Evolutionary conservation across 148 eudicot genomes (phyloP), one percentile per base, ranked within the genome.

Genomic region (Fagopyrum esculentum): DNA sequence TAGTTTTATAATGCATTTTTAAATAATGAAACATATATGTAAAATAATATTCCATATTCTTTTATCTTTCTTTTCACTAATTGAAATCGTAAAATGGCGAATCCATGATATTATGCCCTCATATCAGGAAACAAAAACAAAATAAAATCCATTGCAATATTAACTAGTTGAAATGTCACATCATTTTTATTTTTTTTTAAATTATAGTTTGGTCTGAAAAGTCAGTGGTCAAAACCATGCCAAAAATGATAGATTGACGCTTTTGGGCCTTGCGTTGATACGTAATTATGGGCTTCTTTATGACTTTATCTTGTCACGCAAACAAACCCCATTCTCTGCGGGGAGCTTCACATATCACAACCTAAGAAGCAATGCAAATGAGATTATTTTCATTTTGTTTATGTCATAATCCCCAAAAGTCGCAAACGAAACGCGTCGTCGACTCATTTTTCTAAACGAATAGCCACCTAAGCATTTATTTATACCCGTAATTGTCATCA

Each of bases 401-500:
- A 52, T 12, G 57, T 52, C 57, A 52, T 52, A 52, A 52, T 52
- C 57, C 57, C n/a, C 57, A 52, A 52, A 52, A 52, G 57, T 52
- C 57, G 15, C 15, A 52, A 52, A 5, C 6, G 3, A 52, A 52
- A 16, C 57, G 57, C 57, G 57, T 52, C 57, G 17, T 12, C 40
- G 40, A 35, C 40, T 35, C 40, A 35, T 35, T 35, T 35, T 13
- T 52, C 57, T 52, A 52, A 52, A 12, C 1, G 40, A 35, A 35
- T 35, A 12, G 57, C 57, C 57, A 52, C 16, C 57, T 13, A 17
- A 49, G 52, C 52, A 49, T 8, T 49, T 10, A 3, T 9, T 35
- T 35, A 12, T 49, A 13, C 13, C 52, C 12, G 4, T 12, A 12
- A 6, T 13, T 52, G 57, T 52, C 57, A 52, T 13, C 57, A 52